Evolutionary conservation across 805 yeast genomes (phyloP).

Genomic region (Saturnispora hagleri): DNA sequence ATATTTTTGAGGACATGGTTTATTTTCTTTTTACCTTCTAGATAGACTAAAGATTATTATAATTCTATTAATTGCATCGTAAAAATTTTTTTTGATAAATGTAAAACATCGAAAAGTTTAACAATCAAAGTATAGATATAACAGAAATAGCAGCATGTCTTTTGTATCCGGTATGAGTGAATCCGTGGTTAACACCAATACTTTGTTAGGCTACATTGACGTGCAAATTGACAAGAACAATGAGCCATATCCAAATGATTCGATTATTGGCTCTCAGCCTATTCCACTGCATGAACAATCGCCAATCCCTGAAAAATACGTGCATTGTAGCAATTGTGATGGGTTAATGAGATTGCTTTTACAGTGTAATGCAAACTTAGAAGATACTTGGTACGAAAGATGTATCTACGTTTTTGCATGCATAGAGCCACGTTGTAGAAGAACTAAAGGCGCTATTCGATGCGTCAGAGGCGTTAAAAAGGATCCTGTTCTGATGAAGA

Average conservation of each 20-base stretch:
- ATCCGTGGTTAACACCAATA: slow-evolving; percentile 23
- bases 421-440: slow-evolving; percentile 49
- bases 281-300: slow-evolving; percentile 59
- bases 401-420: slow-evolving; percentile 77
- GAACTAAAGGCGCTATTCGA: slow-evolving; percentile 60
- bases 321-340: slow-evolving; percentile 60
- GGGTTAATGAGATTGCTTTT: slow-evolving; percentile 54
- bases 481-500: slow-evolving; percentile 41
- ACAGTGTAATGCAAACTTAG: slow-evolving; percentile 78
- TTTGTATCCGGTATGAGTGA: slow-evolving; percentile 14
- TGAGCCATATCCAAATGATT: slow-evolving; percentile 45
- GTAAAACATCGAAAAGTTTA: neutral
- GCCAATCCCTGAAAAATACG: slow-evolving; percentile 41
- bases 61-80: neutral
- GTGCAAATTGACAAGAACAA: slow-evolving; percentile 43
- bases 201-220: slow-evolving; percentile 58
- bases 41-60: neutral
- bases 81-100: neutral
- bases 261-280: slow-evolving; percentile 76
- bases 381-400: slow-evolving; percentile 65
- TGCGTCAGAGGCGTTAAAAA: slow-evolving; percentile 69
- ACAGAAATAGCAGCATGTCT: slow-evolving; percentile 2
- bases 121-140: neutral
- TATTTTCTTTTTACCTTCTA: neutral
- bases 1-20: neutral